Percentiles rank a stretch among this genome's conserved stretches.
Conservation (phyloP, 345 rosid genomes). For the Physaria fendleri region DNA sequence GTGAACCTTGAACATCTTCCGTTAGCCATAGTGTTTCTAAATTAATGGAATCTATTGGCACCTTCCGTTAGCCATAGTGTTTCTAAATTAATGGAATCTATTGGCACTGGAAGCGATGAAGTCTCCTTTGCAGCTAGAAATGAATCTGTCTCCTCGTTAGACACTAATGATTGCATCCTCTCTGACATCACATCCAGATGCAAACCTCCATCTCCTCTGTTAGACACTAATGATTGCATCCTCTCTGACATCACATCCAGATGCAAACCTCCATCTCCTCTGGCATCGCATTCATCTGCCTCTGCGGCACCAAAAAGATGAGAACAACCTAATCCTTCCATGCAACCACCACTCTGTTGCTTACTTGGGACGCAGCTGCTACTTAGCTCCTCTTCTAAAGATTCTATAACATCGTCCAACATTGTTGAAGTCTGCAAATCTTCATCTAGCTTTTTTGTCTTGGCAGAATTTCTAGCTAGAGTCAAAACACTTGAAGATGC, state of each 20-base stretch:
- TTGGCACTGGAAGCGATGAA: constrained; percentile 16
- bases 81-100: constrained; percentile 23
- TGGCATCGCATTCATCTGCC: constrained; percentile 1
- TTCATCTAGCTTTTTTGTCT: constrained; percentile 19
- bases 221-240: constrained; percentile 23
- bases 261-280: constrained; percentile 26
- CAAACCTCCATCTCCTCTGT: constrained; percentile 29
- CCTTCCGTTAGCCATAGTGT: constrained; percentile 23
- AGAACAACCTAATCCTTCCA: constrained; percentile 15
- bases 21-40: constrained; percentile 21
- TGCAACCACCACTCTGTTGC: constrained; percentile 6
- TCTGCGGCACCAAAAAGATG: constrained; percentile 1
- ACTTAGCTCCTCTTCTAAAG: constrained; percentile 2
- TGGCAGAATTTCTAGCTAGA: constrained; percentile 18
- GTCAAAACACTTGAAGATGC: constrained; percentile 6
- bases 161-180: constrained; percentile 24
- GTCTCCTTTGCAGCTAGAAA: constrained; percentile 25
- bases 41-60: constrained; percentile 22
- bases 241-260: constrained; percentile 34
- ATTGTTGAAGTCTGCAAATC: constrained; percentile 11
- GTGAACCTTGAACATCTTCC: constrained; percentile 18
- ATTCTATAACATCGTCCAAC: constrained; percentile 22
- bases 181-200: constrained; percentile 33
- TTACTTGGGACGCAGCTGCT: not conserved
- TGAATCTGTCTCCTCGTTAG: constrained; percentile 27